A percentile compares a stretch with the other conserved stretches of the same genome.
Evolutionary conservation across 2,329 filamentous ascomycete genomes (phyloP).

Genomic region (Aspergillus ochraceus): DNA sequence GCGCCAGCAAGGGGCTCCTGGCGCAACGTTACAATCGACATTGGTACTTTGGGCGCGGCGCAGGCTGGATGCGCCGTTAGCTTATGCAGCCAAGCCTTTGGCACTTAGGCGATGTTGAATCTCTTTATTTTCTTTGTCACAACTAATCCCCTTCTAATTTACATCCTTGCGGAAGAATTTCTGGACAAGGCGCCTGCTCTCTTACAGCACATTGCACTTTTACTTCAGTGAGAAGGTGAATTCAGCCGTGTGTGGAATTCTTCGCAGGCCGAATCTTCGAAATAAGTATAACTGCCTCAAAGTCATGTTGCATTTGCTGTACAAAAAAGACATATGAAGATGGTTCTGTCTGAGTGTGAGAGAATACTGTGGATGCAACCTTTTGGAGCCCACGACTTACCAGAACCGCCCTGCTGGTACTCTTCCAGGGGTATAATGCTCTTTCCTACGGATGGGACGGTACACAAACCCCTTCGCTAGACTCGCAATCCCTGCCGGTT

Average conservation of each 20-base stretch:
- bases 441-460: neutral
- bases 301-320: neutral
- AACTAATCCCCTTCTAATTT: neutral
- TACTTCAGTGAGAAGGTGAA: neutral
- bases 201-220: neutral
- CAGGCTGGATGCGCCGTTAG: neutral
- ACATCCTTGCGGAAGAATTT: neutral
- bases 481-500: neutral
- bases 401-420: neutral
- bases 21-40: neutral
- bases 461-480: neutral
- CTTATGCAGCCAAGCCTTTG: neutral
- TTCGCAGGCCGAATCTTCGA: neutral
- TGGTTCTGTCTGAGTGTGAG: neutral
- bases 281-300: neutral
- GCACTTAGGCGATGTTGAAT: neutral
- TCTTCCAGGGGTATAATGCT: neutral
- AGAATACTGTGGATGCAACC: neutral
- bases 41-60: neutral
- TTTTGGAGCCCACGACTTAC: neutral
- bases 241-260: neutral
- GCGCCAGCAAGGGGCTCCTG: neutral
- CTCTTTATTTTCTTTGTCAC: neutral
- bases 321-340: neutral
- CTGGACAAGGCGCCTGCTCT: too few species aligned